Conservation (phyloP, 345 rosid genomes). For the Acer saccharum region DNA sequence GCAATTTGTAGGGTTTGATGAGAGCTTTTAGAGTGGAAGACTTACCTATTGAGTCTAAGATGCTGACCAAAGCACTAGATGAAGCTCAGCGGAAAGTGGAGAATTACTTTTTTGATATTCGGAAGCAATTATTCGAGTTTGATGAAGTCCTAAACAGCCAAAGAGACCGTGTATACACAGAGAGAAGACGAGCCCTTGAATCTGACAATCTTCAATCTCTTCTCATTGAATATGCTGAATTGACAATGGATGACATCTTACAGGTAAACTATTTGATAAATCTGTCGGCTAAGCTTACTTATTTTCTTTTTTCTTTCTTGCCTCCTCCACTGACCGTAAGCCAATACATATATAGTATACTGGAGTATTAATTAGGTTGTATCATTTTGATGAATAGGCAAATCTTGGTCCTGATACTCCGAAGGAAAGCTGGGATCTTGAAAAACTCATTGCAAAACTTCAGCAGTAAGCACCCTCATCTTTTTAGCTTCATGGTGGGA, state of each 20-base stretch:
- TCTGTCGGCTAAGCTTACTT: background rate
- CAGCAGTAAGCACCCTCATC: conserved; percentile 61
- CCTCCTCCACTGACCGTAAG: background rate
- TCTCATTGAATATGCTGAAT: conserved; percentile 90
- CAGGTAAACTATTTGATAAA: conserved; percentile 54
- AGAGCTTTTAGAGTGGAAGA: conserved; percentile 96
- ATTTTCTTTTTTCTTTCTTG: background rate
- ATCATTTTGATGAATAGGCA: conserved; percentile 50
- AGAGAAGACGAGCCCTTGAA: conserved; percentile 92
- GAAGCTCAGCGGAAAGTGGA: conserved; percentile 99
- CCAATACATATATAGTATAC: background rate
- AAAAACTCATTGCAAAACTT: conserved; percentile 87
- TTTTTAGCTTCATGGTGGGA: background rate
- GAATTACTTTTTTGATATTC: conserved; percentile 89
- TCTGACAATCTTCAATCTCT: conserved; percentile 84
- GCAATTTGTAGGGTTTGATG: conserved; percentile 79
- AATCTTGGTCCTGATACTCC: conserved; percentile 78
- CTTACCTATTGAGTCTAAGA: conserved; percentile 89
- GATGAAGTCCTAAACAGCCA: conserved; percentile 98
- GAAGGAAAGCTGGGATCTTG: conserved; percentile 84
- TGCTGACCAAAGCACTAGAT: conserved; percentile 94
- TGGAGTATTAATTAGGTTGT: conserved; percentile 10
- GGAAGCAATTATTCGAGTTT: conserved; percentile 90
- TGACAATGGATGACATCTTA: conserved; percentile 95
- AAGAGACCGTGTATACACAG: conserved; percentile 94